A percentile compares a stretch with the other conserved stretches of the same genome.
Evolutionary conservation across 177 flowering plant species (phyloP).

Genomic region (Vitis hybrid): DNA sequence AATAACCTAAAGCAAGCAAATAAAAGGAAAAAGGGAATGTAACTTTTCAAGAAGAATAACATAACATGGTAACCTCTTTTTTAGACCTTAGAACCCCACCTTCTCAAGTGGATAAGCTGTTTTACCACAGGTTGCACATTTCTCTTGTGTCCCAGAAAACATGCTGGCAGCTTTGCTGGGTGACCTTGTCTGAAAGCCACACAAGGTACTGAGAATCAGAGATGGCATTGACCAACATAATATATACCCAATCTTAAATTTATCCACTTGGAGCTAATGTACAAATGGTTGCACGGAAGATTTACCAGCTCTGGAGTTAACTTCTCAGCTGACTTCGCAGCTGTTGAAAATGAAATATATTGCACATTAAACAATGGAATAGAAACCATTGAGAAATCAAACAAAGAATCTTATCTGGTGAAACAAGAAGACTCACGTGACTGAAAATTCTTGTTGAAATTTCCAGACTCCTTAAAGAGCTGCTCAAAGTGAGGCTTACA

Average conservation of each 20-base stretch:
- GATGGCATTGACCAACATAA: neutral
- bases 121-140: constrained; percentile 95
- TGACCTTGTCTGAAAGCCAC: constrained; percentile 68
- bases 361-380: constrained; percentile 13
- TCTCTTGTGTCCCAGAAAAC: constrained; percentile 98
- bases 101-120: constrained; percentile 95
- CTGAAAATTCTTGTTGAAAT: constrained; percentile 76
- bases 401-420: neutral
- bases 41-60: neutral
- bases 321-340: constrained; percentile 86
- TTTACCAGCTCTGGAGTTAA: constrained; percentile 80
- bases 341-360: constrained; percentile 41
- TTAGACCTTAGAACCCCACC: constrained; percentile 34
- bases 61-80: too few species aligned
- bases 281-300: constrained; percentile 4
- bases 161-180: constrained; percentile 94
- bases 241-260: neutral
- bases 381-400: neutral
- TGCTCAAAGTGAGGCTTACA: constrained; percentile 95
- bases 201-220: constrained; percentile 16
- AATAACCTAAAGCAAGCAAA: neutral
- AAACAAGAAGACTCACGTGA: constrained; percentile 53
- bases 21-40: neutral
- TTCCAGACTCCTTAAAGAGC: constrained; percentile 86
- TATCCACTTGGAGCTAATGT: neutral